Evolutionary conservation across 129 eudicot genomes (phyloP), one percentile per base, ranked within the genome.

Genomic region (Flaveria brownii): DNA sequence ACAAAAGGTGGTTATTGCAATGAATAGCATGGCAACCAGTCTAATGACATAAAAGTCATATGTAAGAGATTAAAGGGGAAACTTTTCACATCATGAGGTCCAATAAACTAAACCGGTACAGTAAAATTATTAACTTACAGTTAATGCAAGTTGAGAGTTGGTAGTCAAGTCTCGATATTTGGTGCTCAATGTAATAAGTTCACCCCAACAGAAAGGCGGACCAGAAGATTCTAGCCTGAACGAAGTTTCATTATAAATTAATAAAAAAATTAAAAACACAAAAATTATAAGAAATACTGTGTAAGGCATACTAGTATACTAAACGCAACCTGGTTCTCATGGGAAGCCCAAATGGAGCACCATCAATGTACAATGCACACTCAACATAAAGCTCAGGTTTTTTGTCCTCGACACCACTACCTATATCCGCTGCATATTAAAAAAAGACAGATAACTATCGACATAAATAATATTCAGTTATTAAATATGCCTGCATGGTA

Each of bases 281-380:
- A 13, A 15, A 25, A 18, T 47, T 42, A 68, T 18, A 26, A 22
- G 55, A 16, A 18, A 80, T 11, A 8, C 14, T 74, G 46, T 15
- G 33, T 17, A 42, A 51, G 11, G 69, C 14, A 39, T 51, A 17
- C 11, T 28, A 42, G 62, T 9, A 39, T 51, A 17, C 7, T 28
- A 42, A 8, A 73, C 36, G 64, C 50, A 66, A 82, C 99, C 97
- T 95, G 30, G 99, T 89, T 89, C 96, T 87, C 91, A 87, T 89
- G 46, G 99, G 97, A 83, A 95, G 99, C 75, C 97, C 99, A 89
- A 95, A 91, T 0, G 94, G 96, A 81, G 99, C 99, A 49, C 97
- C 99, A 80, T 95, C 99, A 36, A 95, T 84, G 82, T 87, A 89
- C 86, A 95, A 86, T 45, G 92, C 90, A 80, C 99, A 85, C 86